A percentile compares a stretch with the other conserved stretches of the same genome.
Conservation (phyloP, 2,329 filamentous ascomycete species). For the Fusarium sp. region DNA sequence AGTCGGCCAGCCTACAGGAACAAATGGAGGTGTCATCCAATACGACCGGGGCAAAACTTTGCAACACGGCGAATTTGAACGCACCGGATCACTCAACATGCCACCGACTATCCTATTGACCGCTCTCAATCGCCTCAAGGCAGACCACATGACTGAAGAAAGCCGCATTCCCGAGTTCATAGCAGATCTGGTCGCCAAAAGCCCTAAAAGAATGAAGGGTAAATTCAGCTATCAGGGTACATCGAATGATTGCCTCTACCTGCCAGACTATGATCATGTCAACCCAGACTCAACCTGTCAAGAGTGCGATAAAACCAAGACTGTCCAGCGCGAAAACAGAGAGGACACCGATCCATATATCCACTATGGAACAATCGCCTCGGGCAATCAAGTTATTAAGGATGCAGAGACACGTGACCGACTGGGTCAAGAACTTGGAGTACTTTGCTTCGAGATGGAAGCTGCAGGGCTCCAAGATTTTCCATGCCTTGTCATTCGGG, state of each 20-base stretch:
- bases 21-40: not conserved
- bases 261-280: not conserved
- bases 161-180: accelerated
- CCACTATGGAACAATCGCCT: not conserved
- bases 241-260: accelerated
- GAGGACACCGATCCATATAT: not conserved
- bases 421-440: not conserved
- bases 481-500: not conserved
- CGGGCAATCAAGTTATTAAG: not conserved
- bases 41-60: not conserved
- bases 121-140: not conserved
- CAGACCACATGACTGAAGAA: not conserved
- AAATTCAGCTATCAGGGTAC: not conserved
- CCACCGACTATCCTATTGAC: not conserved
- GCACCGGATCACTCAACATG: not conserved
- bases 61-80: accelerated
- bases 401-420: not conserved
- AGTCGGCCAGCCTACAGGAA: accelerated
- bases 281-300: not conserved
- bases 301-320: not conserved
- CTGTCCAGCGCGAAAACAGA: not conserved
- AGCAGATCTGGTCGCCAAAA: not conserved
- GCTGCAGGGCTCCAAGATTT: not conserved
- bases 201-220: not conserved
- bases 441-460: not conserved